Evolutionary conservation across 2,329 filamentous ascomycete species (phyloP).

Genomic region (Xenoacremonium recifei): DNA sequence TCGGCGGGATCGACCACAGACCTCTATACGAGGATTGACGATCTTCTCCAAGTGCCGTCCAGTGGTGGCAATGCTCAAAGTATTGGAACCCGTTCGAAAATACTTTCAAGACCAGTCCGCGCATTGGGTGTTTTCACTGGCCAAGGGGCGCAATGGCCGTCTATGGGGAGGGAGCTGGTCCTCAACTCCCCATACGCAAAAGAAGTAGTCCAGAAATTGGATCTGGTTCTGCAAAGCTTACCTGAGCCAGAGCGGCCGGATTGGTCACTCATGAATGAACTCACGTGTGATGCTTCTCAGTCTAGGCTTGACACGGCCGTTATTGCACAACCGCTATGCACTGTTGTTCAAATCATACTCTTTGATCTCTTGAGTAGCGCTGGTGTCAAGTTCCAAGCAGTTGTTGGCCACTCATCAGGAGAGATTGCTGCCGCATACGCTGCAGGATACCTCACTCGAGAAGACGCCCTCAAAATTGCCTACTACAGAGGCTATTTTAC

Average conservation of each 20-base stretch:
- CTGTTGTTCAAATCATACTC: conserved; percentile 40
- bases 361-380: conserved; percentile 33
- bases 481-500: conserved; percentile 35
- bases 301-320: conserved; percentile 31
- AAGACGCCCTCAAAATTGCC: conserved; percentile 30
- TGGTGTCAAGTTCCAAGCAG: conserved; percentile 24
- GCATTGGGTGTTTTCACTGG: conserved; percentile 27
- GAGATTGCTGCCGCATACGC: conserved; percentile 38
- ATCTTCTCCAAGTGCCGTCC: background rate
- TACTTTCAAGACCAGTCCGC: background rate
- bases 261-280: conserved; percentile 2
- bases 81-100: background rate
- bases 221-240: conserved; percentile 20
- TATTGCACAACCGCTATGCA: conserved; percentile 39
- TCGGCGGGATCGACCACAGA: background rate
- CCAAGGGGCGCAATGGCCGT: conserved; percentile 32
- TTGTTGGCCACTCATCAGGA: conserved; percentile 37
- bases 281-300: background rate
- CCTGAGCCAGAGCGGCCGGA: background rate
- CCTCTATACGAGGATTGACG: background rate
- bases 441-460: conserved; percentile 9
- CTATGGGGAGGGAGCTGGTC: conserved; percentile 25
- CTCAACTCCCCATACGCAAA: conserved; percentile 12
- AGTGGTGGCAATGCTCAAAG: background rate
- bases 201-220: conserved; percentile 5